These are phyloP conservation scores for Pisolithus albus DNA, from an alignment of 768 basidiomycete species.

Conservation along the genomic window DNA sequence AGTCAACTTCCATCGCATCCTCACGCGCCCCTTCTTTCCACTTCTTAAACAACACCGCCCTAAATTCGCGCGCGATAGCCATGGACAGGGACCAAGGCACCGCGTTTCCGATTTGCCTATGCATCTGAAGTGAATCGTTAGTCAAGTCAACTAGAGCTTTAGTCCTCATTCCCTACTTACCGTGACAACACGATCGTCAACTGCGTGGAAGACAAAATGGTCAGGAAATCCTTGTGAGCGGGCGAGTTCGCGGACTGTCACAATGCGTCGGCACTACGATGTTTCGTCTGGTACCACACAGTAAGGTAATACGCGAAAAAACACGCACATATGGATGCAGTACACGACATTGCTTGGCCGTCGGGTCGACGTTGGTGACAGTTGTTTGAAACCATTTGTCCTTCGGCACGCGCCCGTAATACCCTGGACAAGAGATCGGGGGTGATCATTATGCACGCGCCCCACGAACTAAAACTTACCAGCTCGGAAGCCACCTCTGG, in stretches of 20 bases:
- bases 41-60: slow-evolving; percentile 42
- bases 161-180: slow-evolving; percentile 33
- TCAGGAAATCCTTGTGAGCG: slow-evolving; percentile 82
- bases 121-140: slow-evolving; percentile 44
- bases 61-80: slow-evolving; percentile 61
- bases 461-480: slow-evolving; percentile 29
- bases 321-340: slow-evolving; percentile 55
- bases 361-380: slow-evolving; percentile 73
- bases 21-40: slow-evolving; percentile 39
- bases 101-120: slow-evolving; percentile 76
- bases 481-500: slow-evolving; percentile 42
- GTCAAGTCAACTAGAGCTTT: background rate
- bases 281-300: background rate
- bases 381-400: slow-evolving; percentile 61
- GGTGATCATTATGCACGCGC: background rate
- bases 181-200: slow-evolving; percentile 48
- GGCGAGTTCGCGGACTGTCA: slow-evolving; percentile 72
- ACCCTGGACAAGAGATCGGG: slow-evolving; percentile 26
- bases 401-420: slow-evolving; percentile 56
- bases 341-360: slow-evolving; percentile 68
- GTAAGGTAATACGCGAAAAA: background rate
- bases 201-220: slow-evolving; percentile 53
- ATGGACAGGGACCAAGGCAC: slow-evolving; percentile 59
- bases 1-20: slow-evolving; percentile 33
- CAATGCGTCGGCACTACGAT: slow-evolving; percentile 56